Conservation (phyloP, 495 filamentous ascomycete species). For the Aspergillus nanangensis region DNA sequence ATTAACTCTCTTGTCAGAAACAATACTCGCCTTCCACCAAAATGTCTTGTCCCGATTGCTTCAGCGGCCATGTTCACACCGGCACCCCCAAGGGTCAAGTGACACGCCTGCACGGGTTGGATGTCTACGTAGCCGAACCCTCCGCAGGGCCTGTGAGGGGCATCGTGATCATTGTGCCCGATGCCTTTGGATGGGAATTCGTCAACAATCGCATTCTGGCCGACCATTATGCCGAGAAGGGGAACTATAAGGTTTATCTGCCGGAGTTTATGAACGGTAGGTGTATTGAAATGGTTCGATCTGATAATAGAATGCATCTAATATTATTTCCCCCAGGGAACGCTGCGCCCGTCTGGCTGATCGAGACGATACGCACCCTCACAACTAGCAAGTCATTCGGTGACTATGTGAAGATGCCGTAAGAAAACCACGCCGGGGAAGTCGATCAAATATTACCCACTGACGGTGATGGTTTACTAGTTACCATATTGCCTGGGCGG, state of each 20-base stretch:
- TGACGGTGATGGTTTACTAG: conserved; percentile 9
- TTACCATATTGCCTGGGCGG: conserved; percentile 10
- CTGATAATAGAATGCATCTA: too few species aligned
- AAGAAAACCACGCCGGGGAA: too few species aligned
- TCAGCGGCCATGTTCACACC: conserved; percentile 22
- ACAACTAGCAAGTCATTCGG: conserved; percentile 1
- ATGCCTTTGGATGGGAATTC: conserved; percentile 56
- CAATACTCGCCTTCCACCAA: too few species aligned
- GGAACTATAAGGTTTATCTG: conserved; percentile 45
- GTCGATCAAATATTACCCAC: too few species aligned
- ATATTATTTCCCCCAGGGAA: conserved; percentile 13
- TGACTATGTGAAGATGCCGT: conserved; percentile 18
- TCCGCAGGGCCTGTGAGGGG: conserved; percentile 32
- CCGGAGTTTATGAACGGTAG: conserved; percentile 59
- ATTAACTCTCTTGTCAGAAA: too few species aligned
- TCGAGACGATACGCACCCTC: conserved; percentile 8
- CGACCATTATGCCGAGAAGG: conserved; percentile 47
- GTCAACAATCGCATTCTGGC: conserved; percentile 49
- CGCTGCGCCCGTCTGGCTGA: conserved; percentile 9
- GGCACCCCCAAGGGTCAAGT: conserved; percentile 25
- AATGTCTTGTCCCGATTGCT: conserved; percentile 33
- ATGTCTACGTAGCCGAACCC: conserved; percentile 44
- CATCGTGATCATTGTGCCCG: conserved; percentile 50
- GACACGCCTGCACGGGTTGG: conserved; percentile 41
- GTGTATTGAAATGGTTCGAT: too few species aligned